A percentile compares a stretch with the other conserved stretches of the same genome.
Evolutionary conservation across 257 asterid species (phyloP).

Genomic region (Nicotiana undulata): DNA sequence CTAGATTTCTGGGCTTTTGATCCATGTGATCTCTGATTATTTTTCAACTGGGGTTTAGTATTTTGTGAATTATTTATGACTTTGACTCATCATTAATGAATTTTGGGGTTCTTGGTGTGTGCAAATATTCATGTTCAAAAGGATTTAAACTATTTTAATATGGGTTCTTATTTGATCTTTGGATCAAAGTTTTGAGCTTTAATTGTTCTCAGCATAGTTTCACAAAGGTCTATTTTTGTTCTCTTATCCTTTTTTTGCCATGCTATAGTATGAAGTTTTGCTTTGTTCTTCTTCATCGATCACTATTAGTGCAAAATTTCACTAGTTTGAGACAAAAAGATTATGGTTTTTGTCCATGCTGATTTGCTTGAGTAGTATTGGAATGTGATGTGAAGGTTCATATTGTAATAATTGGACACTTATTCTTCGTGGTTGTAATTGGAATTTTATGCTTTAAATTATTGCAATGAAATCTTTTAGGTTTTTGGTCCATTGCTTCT

Average conservation of each 20-base stretch:
- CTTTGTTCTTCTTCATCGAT: not conserved
- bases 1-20: slow-evolving; percentile 3
- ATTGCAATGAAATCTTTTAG: not conserved
- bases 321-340: not conserved
- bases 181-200: slow-evolving; percentile 24
- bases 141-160: slow-evolving; percentile 17
- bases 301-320: not conserved
- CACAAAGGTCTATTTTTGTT: not conserved
- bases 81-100: slow-evolving; percentile 23
- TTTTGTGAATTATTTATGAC: slow-evolving; percentile 19
- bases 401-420: not conserved
- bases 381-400: not conserved
- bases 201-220: slow-evolving; percentile 21
- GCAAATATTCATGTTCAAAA: slow-evolving; percentile 7
- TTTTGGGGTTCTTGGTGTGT: slow-evolving; percentile 11
- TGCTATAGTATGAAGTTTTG: not conserved
- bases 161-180: slow-evolving; percentile 1
- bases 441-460: not conserved
- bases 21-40: slow-evolving; percentile 14
- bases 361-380: not conserved
- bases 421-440: not conserved
- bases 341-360: not conserved
- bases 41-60: slow-evolving; percentile 13
- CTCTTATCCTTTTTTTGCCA: slow-evolving; percentile 1
- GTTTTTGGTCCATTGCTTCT: not conserved